Evolutionary conservation across 1,284 basidiomycete species (phyloP), one percentile per base, ranked within the genome.

Genomic region (Tranzscheliella williamsii): DNA sequence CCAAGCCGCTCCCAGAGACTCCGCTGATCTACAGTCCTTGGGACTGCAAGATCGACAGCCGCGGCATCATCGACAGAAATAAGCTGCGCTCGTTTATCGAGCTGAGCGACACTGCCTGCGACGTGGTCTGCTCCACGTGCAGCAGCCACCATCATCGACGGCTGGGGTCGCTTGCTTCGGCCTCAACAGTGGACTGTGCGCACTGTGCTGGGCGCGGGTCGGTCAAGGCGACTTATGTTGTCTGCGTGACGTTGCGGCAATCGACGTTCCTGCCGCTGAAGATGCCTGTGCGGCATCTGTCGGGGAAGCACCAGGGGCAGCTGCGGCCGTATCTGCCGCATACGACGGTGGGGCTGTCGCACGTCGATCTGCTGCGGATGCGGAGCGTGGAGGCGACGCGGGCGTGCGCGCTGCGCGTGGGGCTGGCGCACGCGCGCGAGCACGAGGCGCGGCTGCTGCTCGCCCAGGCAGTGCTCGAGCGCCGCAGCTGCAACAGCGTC

Each of bases 401-500:
- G 5, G 45, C 53, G 18, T 56, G 53, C 20, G 55, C 91, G 80
- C 15, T 83, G 80, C 21, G 81, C 79, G 66, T 86, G 83, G 65
- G 85, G 80, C 89, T 89, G 88, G 24, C 89, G 87, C 40, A 87
- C 84, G 34, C 89, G 81, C 22, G 89, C 85, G 58, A 88, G 85
- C 40, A 91, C 86, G 35, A 84, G 77, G 36, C 90, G 78, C 4
- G 86, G 81, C 6, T 85, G 86, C 15, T 89, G 71, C 8, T 85
- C 84, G 15, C 79, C 63, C 4, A 79, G 78, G 32, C 76, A 72
- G 36, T 76, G 72, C 11, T 82, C 82, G 23, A 85, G 69, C 1
- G 83, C 80, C 63, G 84, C 83, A 26, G 84, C 82, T 39, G 81
- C 78, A 37, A 85, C 78, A 22, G 87, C 84, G 32, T 90, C 79